Percentiles rank a stretch among this genome's conserved stretches.
phyloP scores from a whole-genome alignment of 148 eudicot genomes.

The Silene latifolia region DNA sequence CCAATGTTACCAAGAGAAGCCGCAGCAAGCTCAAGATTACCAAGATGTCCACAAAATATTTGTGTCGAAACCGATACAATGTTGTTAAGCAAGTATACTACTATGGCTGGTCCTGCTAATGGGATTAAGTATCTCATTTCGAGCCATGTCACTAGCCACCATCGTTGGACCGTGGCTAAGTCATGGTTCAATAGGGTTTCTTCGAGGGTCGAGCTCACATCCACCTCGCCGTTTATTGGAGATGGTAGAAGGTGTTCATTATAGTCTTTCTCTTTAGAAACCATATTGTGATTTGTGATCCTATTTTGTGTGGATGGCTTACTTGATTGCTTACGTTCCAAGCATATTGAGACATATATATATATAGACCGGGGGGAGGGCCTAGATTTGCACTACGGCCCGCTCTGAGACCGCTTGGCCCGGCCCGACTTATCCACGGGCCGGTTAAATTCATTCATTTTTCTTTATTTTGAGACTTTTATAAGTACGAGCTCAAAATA shows the following conservation, averaged over 20 bases:
- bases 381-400: no score
- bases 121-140: conserved; percentile 34
- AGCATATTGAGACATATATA: no score
- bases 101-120: conserved; percentile 48
- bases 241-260: not conserved
- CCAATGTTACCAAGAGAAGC: conserved; percentile 56
- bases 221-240: not conserved
- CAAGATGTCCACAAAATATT: conserved; percentile 60
- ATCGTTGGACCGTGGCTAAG: conserved; percentile 18
- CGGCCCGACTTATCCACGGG: no score
- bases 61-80: conserved; percentile 45
- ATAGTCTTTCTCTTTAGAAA: not conserved
- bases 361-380: no score
- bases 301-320: not conserved
- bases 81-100: conserved; percentile 51
- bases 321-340: no score
- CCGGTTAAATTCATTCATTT: no score
- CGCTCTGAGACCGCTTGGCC: no score
- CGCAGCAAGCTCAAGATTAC: conserved; percentile 56
- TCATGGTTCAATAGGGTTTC: conserved; percentile 22
- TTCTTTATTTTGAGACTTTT: no score
- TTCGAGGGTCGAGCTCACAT: conserved; percentile 35
- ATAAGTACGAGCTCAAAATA: no score
- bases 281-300: not conserved
- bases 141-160: conserved; percentile 26